Percentiles rank a stretch among this genome's conserved stretches.
phyloP scores from a whole-genome alignment of 768 basidiomycete genomes.

The Leccinum boreale region DNA sequence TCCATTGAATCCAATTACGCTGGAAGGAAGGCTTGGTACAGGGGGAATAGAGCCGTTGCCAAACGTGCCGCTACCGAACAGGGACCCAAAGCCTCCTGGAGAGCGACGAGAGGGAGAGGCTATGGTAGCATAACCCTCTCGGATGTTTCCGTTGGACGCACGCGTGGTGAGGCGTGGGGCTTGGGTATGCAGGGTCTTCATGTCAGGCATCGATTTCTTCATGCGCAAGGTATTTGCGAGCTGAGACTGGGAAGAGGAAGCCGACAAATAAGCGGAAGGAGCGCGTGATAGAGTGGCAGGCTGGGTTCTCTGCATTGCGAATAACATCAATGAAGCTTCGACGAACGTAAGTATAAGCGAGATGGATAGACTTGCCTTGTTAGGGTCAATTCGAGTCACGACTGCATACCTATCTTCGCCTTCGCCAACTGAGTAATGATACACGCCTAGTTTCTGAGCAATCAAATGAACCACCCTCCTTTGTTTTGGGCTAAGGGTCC shows the following conservation, averaged over 20 bases:
- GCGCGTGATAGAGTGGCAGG: slow-evolving; percentile 67
- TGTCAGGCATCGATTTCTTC: slow-evolving; percentile 99
- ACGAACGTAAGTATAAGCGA: slow-evolving; percentile 18
- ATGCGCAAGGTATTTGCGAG: slow-evolving; percentile 62
- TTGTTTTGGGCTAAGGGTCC: slow-evolving; percentile 79
- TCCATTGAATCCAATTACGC: slow-evolving; percentile 48
- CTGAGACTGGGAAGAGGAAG: slow-evolving; percentile 43
- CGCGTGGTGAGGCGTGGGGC: slow-evolving; percentile 77
- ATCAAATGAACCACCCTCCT: slow-evolving; percentile 92
- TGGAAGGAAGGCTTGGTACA: slow-evolving; percentile 71
- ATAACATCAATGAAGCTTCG: slow-evolving; percentile 13
- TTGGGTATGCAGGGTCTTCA: slow-evolving; percentile 81
- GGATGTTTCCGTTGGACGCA: slow-evolving; percentile 85
- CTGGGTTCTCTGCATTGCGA: slow-evolving; percentile 40
- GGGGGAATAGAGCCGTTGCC: slow-evolving; percentile 53
- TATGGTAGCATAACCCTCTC: slow-evolving; percentile 82
- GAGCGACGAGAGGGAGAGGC: slow-evolving; percentile 78
- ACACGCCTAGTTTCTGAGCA: slow-evolving; percentile 94
- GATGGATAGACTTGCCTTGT: slow-evolving; percentile 53
- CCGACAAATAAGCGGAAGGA: slow-evolving; percentile 74
- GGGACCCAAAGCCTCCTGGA: slow-evolving; percentile 64
- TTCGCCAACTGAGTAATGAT: slow-evolving; percentile 90
- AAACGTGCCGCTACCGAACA: slow-evolving; percentile 52
- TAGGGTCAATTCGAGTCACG: slow-evolving; percentile 86
- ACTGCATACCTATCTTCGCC: slow-evolving; percentile 93